Percentiles rank a stretch among this genome's conserved stretches.
phyloP scores from a whole-genome alignment of 805 yeast species.

The Scheffersomyces coipomensis region DNA sequence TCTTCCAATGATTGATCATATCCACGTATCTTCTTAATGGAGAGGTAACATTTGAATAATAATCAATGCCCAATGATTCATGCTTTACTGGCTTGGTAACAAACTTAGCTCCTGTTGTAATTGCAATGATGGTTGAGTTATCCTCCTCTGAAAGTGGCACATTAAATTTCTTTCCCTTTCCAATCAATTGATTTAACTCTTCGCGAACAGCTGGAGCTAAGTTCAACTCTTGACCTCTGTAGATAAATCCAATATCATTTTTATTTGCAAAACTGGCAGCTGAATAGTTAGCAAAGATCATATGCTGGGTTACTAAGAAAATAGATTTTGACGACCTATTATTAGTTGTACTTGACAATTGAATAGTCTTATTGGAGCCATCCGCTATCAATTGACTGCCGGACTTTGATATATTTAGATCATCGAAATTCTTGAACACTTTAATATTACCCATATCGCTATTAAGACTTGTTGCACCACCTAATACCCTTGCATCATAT shows the following conservation, averaged over 20 bases:
- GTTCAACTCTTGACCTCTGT: conserved; percentile 34
- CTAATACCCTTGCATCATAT: conserved; percentile 18
- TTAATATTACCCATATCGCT: conserved; percentile 21
- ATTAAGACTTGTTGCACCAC: conserved; percentile 3
- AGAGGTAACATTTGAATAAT: conserved; percentile 78
- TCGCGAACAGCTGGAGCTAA: conserved; percentile 17
- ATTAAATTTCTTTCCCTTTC: conserved; percentile 13
- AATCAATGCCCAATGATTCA: conserved; percentile 57
- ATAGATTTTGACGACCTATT: conserved; percentile 46
- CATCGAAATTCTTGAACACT: conserved; percentile 11
- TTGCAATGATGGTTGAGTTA: conserved; percentile 40
- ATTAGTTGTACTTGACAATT: conserved; percentile 13
- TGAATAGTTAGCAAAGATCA: conserved; percentile 76
- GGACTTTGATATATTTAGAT: too few species aligned
- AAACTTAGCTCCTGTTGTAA: conserved; percentile 53
- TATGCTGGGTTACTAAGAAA: conserved; percentile 73
- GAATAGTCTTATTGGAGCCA: conserved; percentile 11
- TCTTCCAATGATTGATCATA: conserved; percentile 75
- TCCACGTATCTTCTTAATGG: conserved; percentile 87
- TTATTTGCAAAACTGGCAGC: conserved; percentile 47
- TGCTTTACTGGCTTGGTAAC: conserved; percentile 50
- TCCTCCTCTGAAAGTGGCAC: conserved; percentile 34
- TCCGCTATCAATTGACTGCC: conserved; percentile 5
- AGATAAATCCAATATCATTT: conserved; percentile 53
- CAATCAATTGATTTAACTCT: conserved; percentile 21